Percentiles rank a stretch among this genome's conserved stretches.
Conservation (phyloP, 2,329 filamentous ascomycete species). For the Zymoseptoria tritici region DNA sequence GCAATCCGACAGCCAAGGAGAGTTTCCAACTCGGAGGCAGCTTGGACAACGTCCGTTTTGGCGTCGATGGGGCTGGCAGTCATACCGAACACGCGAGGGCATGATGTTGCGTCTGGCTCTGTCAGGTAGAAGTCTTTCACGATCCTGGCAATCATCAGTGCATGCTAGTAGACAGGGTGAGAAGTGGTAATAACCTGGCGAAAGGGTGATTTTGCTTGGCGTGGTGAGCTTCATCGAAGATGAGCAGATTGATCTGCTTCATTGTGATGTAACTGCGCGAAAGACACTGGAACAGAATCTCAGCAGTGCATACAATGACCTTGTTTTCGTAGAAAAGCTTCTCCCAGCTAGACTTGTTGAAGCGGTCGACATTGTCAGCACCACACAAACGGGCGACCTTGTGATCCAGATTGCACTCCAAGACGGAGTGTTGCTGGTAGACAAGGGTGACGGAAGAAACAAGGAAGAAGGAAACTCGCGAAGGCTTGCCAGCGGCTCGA, state of each 20-base stretch:
- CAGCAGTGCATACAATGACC: constrained; percentile 87
- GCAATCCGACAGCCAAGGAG: constrained; percentile 77
- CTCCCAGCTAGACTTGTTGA: constrained; percentile 54
- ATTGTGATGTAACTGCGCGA: constrained; percentile 74
- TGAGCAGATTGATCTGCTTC: constrained; percentile 74
- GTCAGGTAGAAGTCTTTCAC: constrained; percentile 76
- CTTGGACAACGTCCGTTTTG: constrained; percentile 62
- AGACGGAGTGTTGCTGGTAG: constrained; percentile 78
- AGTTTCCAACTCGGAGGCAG: constrained; percentile 61
- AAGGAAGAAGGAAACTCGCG: constrained; percentile 74
- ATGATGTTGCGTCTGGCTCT: constrained; percentile 36
- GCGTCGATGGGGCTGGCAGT: constrained; percentile 92
- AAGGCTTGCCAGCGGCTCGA: constrained; percentile 52
- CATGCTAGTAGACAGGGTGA: not conserved
- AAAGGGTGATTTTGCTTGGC: constrained; percentile 91
- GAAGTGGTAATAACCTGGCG: constrained; percentile 47
- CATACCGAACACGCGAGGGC: constrained; percentile 87
- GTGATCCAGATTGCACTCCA: constrained; percentile 73
- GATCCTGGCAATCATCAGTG: constrained; percentile 45
- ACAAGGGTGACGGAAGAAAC: constrained; percentile 82
- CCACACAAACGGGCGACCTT: constrained; percentile 69
- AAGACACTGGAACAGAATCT: constrained; percentile 72
- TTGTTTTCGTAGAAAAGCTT: constrained; percentile 57
- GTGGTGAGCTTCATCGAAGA: constrained; percentile 96
- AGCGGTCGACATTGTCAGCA: constrained; percentile 53